Base-by-base conservation (phyloP, 2,329 filamentous ascomycete species). In the Alternaria postmessia region DNA sequence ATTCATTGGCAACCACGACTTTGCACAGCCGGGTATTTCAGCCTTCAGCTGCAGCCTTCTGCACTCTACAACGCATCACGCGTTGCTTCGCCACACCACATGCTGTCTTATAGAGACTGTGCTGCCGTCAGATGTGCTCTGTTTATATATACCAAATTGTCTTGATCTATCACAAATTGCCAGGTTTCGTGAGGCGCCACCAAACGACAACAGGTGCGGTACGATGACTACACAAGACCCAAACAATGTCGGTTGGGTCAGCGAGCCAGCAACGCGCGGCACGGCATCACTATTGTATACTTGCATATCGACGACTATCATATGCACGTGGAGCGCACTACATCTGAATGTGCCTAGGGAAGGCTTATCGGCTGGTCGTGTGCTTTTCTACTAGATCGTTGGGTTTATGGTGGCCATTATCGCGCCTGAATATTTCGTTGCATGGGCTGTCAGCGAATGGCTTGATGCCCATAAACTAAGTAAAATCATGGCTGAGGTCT, bases 331-430 rank as follows among this genome's bases (percentile, higher is more conserved):
- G 36, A 38, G n/a, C 7, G 36, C 36, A 18, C 36, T 38, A 4
- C 43, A 46, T 46, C 2, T 24, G 20, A 9, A 46, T 18, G 5
- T 36, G 32, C 32, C 32, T 12, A 7, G 0, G 14, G 32, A 36
- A 36, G 32, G 32, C 32, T 34, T 14, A 12, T 34, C 32, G 5
- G 32, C 32, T 14, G 12, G 11, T 0, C 14, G 11, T 16, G 14
- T 34, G 0, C 32, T 34, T 14, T 0, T 12, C 1, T 14, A 6
- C 14, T 16, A 36, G 14, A 36, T 36, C 32, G 0, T 34, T 16
- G 0, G 1, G 14, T 34, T 34, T 34, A 1, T 34, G 5, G 0
- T 1, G 11, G 32, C 32, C 2, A 36, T 36, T 1, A 16, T 36
- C 5, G 32, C 32, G 32, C 32, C 32, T 36, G 32, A 34, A 34